Percentiles rank a stretch among this genome's conserved stretches.
Evolutionary conservation across 805 yeast species (phyloP).

Genomic region (Jamesozyma rosinii): DNA sequence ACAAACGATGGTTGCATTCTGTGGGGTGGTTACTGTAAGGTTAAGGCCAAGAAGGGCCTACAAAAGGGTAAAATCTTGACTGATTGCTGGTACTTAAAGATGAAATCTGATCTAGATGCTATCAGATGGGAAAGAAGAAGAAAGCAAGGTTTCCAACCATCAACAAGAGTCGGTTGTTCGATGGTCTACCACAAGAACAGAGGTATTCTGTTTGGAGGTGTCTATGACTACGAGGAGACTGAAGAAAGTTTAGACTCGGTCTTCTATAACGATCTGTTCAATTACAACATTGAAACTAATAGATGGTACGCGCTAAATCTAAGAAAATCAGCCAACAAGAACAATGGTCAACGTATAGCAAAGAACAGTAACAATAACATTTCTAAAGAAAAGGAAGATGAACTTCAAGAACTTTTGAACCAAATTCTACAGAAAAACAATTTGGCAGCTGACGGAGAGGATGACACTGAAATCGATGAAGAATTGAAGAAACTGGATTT

Average conservation of each 20-base stretch:
- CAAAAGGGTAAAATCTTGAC: slow-evolving; percentile 84
- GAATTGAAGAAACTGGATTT: slow-evolving; percentile 32
- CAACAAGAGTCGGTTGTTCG: slow-evolving; percentile 91
- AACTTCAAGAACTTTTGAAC: slow-evolving; percentile 73
- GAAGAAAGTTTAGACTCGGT: slow-evolving; percentile 82
- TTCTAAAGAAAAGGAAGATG: slow-evolving; percentile 54
- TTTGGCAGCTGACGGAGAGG: slow-evolving; percentile 47
- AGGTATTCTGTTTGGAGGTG: slow-evolving; percentile 92
- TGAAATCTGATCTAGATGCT: slow-evolving; percentile 68
- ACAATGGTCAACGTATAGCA: slow-evolving; percentile 36
- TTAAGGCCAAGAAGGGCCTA: slow-evolving; percentile 62
- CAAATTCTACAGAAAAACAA: slow-evolving; percentile 66
- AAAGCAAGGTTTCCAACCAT: slow-evolving; percentile 83
- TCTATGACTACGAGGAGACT: slow-evolving; percentile 87
- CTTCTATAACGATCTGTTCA: slow-evolving; percentile 70
- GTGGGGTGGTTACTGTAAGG: slow-evolving; percentile 89
- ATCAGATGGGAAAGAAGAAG: slow-evolving; percentile 84
- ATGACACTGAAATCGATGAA: slow-evolving; percentile 27
- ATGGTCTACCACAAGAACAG: slow-evolving; percentile 76
- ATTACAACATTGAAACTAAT: slow-evolving; percentile 77
- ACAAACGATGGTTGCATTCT: slow-evolving; percentile 69
- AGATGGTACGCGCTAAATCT: slow-evolving; percentile 66
- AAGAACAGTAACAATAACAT: slow-evolving; percentile 33
- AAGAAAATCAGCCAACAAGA: slow-evolving; percentile 9
- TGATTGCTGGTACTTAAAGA: slow-evolving; percentile 80